Evolutionary conservation across 2,329 filamentous ascomycete genomes (phyloP).

Genomic region (Didymella sp.): DNA sequence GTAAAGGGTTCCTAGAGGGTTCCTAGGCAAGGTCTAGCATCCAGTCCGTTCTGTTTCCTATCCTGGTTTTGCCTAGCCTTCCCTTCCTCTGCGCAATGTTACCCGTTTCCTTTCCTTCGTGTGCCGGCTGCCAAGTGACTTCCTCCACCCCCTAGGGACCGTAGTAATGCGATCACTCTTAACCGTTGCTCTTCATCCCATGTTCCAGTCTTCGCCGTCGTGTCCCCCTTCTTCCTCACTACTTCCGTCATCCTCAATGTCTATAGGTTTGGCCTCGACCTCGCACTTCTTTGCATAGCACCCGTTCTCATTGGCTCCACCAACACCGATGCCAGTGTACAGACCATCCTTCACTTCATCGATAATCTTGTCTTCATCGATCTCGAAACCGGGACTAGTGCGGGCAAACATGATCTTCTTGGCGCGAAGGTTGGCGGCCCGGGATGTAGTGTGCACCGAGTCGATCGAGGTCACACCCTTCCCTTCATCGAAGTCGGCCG

Average conservation of each 20-base stretch:
- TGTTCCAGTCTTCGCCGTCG: slow-evolving; percentile 18
- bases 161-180: background rate
- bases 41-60: background rate
- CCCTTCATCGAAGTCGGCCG: slow-evolving; percentile 24
- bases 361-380: slow-evolving; percentile 36
- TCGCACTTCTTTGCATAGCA: slow-evolving; percentile 36
- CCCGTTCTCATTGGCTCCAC: slow-evolving; percentile 20
- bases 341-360: slow-evolving; percentile 31
- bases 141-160: background rate
- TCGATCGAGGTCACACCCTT: slow-evolving; percentile 29
- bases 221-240: slow-evolving; percentile 24
- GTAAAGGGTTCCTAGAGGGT: background rate
- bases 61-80: background rate
- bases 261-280: slow-evolving; percentile 33
- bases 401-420: slow-evolving; percentile 34
- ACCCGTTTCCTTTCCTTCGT: background rate
- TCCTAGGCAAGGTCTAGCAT: background rate
- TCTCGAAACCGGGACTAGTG: slow-evolving; percentile 17
- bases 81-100: background rate
- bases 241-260: slow-evolving; percentile 33
- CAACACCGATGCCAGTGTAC: slow-evolving; percentile 33
- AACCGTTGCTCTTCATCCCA: slow-evolving; percentile 1
- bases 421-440: slow-evolving; percentile 29
- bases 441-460: slow-evolving; percentile 29
- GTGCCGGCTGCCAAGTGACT: background rate